A percentile compares a stretch with the other conserved stretches of the same genome.
phyloP scores from a whole-genome alignment of 495 filamentous ascomycete genomes.

The Penicillium coffeae region DNA sequence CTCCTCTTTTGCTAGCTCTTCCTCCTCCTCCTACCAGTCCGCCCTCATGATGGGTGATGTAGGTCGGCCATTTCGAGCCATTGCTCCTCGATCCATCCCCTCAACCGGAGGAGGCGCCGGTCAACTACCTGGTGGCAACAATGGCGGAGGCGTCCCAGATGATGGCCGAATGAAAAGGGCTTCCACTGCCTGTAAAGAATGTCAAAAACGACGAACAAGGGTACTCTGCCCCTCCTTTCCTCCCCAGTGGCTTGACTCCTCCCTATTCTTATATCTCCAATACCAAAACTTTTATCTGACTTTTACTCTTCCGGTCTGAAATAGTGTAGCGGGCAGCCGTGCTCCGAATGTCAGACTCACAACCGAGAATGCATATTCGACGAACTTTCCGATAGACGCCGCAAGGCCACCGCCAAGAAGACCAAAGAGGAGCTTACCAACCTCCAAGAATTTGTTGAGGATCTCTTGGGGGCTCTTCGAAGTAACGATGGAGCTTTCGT shows the following conservation, averaged over 20 bases:
- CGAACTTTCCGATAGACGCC: constrained; percentile 37
- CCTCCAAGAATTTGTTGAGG: constrained; percentile 26
- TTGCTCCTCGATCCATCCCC: constrained; percentile 30
- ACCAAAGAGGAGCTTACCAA: constrained; percentile 30
- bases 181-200: constrained; percentile 41
- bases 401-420: constrained; percentile 32
- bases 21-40: constrained; percentile 1
- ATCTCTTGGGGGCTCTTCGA: constrained; percentile 28
- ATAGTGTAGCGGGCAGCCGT: constrained; percentile 30
- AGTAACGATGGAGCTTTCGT: constrained; percentile 13
- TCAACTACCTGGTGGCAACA: constrained; percentile 7
- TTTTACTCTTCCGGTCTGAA: constrained; percentile 7
- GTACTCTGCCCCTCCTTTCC: constrained; percentile 18
- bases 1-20: constrained; percentile 1
- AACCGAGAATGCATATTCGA: constrained; percentile 36
- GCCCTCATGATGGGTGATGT: constrained; percentile 28
- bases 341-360: constrained; percentile 36
- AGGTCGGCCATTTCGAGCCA: constrained; percentile 28
- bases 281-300: constrained; percentile 7
- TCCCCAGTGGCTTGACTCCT: constrained; percentile 4
- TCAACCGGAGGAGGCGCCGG: constrained; percentile 14
- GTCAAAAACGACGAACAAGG: constrained; percentile 41
- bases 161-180: constrained; percentile 37
- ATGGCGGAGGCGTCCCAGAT: constrained; percentile 16
- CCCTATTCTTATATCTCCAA: not conserved